These are phyloP conservation scores for Pseudogymnoascus sp. DNA, from an alignment of 2,329 filamentous ascomycete species.

Conservation along the genomic window DNA sequence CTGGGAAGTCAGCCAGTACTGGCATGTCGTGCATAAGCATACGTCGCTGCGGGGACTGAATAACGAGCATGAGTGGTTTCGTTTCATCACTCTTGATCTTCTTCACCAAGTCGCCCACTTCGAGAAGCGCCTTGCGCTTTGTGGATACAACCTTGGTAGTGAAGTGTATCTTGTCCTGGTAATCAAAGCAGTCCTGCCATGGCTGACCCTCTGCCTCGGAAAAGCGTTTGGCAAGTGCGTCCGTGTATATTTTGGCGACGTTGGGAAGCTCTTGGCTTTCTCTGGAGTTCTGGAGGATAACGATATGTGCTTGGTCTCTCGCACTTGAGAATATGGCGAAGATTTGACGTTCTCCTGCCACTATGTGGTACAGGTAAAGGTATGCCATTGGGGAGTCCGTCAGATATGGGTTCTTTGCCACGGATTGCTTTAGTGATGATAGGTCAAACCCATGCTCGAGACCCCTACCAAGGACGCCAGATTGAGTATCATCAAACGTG, in stretches of 20 bases:
- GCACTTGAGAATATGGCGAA: slow-evolving; percentile 89
- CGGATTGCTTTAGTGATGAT: slow-evolving; percentile 60
- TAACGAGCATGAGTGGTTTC: slow-evolving; percentile 72
- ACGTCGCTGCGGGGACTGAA: slow-evolving; percentile 81
- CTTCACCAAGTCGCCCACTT: slow-evolving; percentile 81
- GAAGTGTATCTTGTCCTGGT: slow-evolving; percentile 81
- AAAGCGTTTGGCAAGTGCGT: slow-evolving; percentile 60
- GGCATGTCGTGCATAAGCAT: slow-evolving; percentile 80
- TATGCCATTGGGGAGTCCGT: slow-evolving; percentile 69
- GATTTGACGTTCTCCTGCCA: slow-evolving; percentile 82
- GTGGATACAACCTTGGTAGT: slow-evolving; percentile 84
- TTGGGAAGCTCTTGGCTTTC: slow-evolving; percentile 85
- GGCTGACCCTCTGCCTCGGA: slow-evolving; percentile 61
- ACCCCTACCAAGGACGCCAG: slow-evolving; percentile 85
- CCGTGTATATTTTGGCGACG: slow-evolving; percentile 77
- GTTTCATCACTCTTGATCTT: slow-evolving; percentile 82
- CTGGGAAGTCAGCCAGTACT: slow-evolving; percentile 73
- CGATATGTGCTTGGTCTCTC: slow-evolving; percentile 70
- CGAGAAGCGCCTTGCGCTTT: slow-evolving; percentile 78
- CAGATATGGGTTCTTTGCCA: slow-evolving; percentile 67
- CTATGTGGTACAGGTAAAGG: slow-evolving; percentile 88
- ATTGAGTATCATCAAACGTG: slow-evolving; percentile 84
- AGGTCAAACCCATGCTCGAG: slow-evolving; percentile 92
- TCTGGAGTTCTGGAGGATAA: slow-evolving; percentile 77
- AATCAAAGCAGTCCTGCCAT: slow-evolving; percentile 76